phyloP scores from a whole-genome alignment of 176 grass and related monocot genomes.

The Eleusine indica region DNA sequence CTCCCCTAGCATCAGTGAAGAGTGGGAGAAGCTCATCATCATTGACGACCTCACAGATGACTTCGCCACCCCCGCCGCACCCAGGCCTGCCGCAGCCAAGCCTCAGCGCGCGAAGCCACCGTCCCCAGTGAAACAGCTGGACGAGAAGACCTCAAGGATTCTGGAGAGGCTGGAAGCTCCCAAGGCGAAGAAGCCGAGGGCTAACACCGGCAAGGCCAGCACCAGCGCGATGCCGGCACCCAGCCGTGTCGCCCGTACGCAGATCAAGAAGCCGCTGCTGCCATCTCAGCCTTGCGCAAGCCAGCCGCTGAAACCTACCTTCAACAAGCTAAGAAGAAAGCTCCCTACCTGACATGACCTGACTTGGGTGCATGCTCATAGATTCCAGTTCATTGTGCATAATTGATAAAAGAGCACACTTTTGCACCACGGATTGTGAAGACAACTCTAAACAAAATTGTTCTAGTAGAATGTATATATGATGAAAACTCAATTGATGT shows the following conservation, averaged over 20 bases:
- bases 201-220: constrained; percentile 14
- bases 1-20: constrained; percentile 52
- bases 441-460: neutral
- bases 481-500: neutral
- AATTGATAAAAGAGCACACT: neutral
- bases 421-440: neutral
- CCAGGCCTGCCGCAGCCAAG: constrained; percentile 29
- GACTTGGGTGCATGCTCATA: neutral
- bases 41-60: constrained; percentile 54
- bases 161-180: constrained; percentile 86
- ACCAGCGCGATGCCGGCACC: constrained; percentile 24
- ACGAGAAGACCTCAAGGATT: constrained; percentile 84
- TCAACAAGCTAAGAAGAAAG: constrained; percentile 66
- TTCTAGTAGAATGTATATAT: neutral
- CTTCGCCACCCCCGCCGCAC: constrained; percentile 32
- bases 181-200: constrained; percentile 62
- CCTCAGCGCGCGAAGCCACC: constrained; percentile 29
- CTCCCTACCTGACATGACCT: constrained; percentile 19
- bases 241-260: constrained; percentile 29
- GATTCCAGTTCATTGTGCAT: constrained; percentile 2
- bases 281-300: constrained; percentile 58
- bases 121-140: constrained; percentile 54
- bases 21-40: constrained; percentile 86
- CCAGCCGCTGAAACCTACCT: constrained; percentile 66
- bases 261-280: constrained; percentile 64